phyloP scores from a whole-genome alignment of 2,329 filamentous ascomycete genomes.

The Colletotrichum trifolii region DNA sequence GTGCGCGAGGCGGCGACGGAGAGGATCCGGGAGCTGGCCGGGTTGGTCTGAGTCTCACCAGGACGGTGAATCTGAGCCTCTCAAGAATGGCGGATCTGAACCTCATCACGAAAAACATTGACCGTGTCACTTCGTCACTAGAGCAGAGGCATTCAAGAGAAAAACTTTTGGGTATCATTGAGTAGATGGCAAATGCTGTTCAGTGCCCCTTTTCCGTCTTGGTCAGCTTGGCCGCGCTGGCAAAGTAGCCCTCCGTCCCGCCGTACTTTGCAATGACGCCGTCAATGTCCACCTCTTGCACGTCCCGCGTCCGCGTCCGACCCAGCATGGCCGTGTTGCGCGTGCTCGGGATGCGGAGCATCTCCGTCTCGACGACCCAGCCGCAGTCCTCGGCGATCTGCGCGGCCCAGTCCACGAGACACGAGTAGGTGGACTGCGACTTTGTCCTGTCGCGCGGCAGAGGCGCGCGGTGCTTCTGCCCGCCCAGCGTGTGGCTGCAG shows the following conservation, averaged over 20 bases:
- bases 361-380: constrained; percentile 82
- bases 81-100: too few relatives aligned
- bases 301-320: constrained; percentile 53
- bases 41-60: constrained; percentile 26
- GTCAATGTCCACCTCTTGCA: constrained; percentile 52
- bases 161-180: not conserved
- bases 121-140: not conserved
- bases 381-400: constrained; percentile 77
- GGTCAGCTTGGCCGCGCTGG: constrained; percentile 72
- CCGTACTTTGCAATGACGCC: constrained; percentile 62
- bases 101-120: not conserved
- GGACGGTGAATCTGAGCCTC: not conserved
- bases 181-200: constrained; percentile 29
- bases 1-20: constrained; percentile 50
- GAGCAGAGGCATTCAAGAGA: too few relatives aligned
- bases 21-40: constrained; percentile 45
- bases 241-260: constrained; percentile 66
- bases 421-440: constrained; percentile 79
- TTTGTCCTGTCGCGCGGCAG: constrained; percentile 62
- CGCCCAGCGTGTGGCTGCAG: constrained; percentile 89
- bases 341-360: constrained; percentile 91
- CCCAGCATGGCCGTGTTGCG: constrained; percentile 87
- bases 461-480: constrained; percentile 77
- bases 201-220: constrained; percentile 57
- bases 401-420: constrained; percentile 82